Percentiles rank a stretch among this genome's conserved stretches.
Evolutionary conservation across 1,139 yeast species (phyloP).

Genomic region (Pichia sp.): DNA sequence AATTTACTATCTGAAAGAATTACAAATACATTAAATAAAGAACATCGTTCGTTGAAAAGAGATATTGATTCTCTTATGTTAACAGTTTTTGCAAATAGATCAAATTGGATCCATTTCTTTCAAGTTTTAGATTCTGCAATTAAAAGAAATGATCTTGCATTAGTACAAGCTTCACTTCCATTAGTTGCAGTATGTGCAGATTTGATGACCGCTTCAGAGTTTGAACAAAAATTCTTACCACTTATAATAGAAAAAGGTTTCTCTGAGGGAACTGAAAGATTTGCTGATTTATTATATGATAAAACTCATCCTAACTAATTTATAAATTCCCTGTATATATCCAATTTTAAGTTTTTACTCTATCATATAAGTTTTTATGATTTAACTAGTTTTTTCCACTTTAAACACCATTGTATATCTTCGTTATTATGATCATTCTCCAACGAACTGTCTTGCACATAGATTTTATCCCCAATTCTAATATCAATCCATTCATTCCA

Average conservation of each 20-base stretch:
- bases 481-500: constrained; percentile 18
- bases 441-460: constrained; percentile 13
- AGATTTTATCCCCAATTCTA: constrained; percentile 15
- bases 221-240: constrained; percentile 21
- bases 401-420: constrained; percentile 20
- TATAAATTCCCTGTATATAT: neutral
- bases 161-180: constrained; percentile 29
- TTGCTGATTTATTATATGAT: constrained; percentile 11
- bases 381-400: constrained; percentile 24
- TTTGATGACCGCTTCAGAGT: constrained; percentile 14
- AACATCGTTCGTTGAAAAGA: constrained; percentile 17
- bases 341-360: no score
- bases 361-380: neutral
- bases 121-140: constrained; percentile 28
- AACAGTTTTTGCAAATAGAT: constrained; percentile 34
- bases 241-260: constrained; percentile 16
- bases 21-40: constrained; percentile 17
- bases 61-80: constrained; percentile 30
- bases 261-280: constrained; percentile 8
- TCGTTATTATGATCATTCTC: constrained; percentile 2
- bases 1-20: constrained; percentile 17
- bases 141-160: constrained; percentile 18
- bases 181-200: constrained; percentile 21
- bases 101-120: constrained; percentile 33
- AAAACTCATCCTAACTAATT: constrained; percentile 4